These are phyloP conservation scores for Liquidambar formosana DNA, from an alignment of 164 flowering plant genomes.

Conservation along the genomic window DNA sequence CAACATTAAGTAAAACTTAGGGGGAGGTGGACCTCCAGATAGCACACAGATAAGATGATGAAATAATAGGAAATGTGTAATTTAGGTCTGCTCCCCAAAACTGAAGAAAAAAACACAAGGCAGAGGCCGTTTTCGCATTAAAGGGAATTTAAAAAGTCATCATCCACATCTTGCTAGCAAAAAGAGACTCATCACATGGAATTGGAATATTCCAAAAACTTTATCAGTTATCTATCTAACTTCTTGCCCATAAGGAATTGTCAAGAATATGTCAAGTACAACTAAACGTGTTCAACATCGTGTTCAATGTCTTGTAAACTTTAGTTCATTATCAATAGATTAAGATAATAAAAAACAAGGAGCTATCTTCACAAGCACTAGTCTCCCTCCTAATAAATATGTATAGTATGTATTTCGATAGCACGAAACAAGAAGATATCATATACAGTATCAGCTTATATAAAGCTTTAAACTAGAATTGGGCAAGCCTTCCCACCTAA, in stretches of 20 bases:
- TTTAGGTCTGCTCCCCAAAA: too few relatives aligned
- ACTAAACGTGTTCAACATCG: neutral
- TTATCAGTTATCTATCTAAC: too few relatives aligned
- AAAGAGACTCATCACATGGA: conserved; percentile 15
- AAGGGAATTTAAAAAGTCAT: neutral
- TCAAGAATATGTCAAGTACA: neutral
- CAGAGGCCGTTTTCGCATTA: neutral
- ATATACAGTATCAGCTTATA: conserved; percentile 39
- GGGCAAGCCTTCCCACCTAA: conserved; percentile 18
- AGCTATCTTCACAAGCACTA: conserved; percentile 5
- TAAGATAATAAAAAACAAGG: conserved; percentile 1
- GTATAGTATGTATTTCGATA: conserved; percentile 13
- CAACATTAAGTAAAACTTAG: too few relatives aligned
- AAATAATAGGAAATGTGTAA: too few relatives aligned
- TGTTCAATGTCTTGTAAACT: conserved; percentile 1
- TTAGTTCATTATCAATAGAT: neutral
- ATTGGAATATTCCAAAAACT: too few relatives aligned
- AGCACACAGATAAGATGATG: neutral
- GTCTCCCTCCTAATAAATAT: conserved; percentile 27
- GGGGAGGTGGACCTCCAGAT: neutral
- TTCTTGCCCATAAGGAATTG: neutral
- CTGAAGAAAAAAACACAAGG: too few relatives aligned
- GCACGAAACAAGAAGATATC: conserved; percentile 10
- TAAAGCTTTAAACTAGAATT: conserved; percentile 26
- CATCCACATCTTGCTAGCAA: neutral